Percentiles rank a stretch among this genome's conserved stretches.
These are phyloP conservation scores for Penium margaritaceum DNA, from an alignment of 139 green algal genomes.

Conservation along the genomic window DNA sequence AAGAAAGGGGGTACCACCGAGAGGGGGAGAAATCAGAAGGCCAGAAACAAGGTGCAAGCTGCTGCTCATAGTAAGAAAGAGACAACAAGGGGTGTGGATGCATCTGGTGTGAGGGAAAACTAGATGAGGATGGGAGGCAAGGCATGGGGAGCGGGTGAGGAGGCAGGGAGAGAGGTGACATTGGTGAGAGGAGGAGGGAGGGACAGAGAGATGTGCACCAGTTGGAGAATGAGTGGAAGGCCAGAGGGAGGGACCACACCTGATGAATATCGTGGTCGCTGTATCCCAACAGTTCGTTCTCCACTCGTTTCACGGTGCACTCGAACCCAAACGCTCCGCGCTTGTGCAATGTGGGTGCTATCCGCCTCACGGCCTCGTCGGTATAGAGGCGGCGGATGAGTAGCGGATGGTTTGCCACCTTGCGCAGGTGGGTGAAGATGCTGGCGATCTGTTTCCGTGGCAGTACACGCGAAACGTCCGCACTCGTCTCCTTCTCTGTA, in stretches of 20 bases:
- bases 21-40: no score
- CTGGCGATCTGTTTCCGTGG: constrained; percentile 60
- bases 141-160: not conserved
- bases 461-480: not conserved
- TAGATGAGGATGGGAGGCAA: no score
- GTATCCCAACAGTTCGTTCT: constrained; percentile 59
- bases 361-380: constrained; percentile 56
- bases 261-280: constrained; percentile 71
- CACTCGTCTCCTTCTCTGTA: no score
- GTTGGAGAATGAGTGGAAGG: no score
- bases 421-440: constrained; percentile 86
- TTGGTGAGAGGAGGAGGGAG: not conserved
- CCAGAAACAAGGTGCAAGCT: no score
- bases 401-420: constrained; percentile 86
- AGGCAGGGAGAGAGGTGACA: not conserved
- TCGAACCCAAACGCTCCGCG: constrained; percentile 22
- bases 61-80: no score
- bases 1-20: no score
- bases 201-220: not conserved
- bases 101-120: no score
- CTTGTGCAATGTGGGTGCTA: constrained; percentile 52
- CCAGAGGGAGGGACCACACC: constrained; percentile 4
- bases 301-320: constrained; percentile 50
- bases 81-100: no score
- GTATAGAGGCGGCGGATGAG: constrained; percentile 69